A percentile compares a stretch with the other conserved stretches of the same genome.
These are phyloP conservation scores for Edaphochlamys debaryana DNA, from an alignment of 139 green algal species.

Conservation along the genomic window DNA sequence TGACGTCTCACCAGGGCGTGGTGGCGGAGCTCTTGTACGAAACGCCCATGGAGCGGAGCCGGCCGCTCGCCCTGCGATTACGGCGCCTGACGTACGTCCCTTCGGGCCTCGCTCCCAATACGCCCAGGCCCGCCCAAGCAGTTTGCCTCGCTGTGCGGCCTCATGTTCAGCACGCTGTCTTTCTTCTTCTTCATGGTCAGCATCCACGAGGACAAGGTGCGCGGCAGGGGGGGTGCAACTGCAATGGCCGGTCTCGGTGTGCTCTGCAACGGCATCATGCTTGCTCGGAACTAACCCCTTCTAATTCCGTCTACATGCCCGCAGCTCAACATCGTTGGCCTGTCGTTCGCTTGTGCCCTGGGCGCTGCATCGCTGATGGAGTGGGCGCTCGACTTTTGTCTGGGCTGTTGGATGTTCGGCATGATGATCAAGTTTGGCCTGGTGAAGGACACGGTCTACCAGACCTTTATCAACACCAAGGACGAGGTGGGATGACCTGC, in stretches of 20 bases:
- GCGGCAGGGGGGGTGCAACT: no score
- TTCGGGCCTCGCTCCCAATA: no score
- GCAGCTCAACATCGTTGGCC: conserved; percentile 38
- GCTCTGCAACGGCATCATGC: no score
- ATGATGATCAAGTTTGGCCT: conserved; percentile 55
- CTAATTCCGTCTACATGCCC: no score
- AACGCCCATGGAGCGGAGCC: no score
- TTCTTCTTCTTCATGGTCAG: conserved; percentile 41
- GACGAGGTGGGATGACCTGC: conserved; percentile 33
- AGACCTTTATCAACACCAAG: conserved; percentile 55
- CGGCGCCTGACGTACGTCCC: no score
- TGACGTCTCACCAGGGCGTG: no score
- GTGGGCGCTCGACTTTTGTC: conserved; percentile 62
- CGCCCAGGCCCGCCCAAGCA: conserved; percentile 67
- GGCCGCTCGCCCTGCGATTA: no score
- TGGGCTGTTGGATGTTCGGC: conserved; percentile 63
- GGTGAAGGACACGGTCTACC: conserved; percentile 54
- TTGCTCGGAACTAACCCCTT: no score
- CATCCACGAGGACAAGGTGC: conserved; percentile 32
- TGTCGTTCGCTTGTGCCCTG: conserved; percentile 39
- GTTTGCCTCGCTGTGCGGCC: conserved; percentile 56
- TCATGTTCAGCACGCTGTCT: conserved; percentile 40
- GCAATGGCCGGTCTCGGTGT: no score
- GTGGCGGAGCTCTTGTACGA: no score
- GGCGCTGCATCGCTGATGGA: conserved; percentile 46